Conservation (phyloP, 2,329 filamentous ascomycete species). For the Pyrenochaeta sp. region DNA sequence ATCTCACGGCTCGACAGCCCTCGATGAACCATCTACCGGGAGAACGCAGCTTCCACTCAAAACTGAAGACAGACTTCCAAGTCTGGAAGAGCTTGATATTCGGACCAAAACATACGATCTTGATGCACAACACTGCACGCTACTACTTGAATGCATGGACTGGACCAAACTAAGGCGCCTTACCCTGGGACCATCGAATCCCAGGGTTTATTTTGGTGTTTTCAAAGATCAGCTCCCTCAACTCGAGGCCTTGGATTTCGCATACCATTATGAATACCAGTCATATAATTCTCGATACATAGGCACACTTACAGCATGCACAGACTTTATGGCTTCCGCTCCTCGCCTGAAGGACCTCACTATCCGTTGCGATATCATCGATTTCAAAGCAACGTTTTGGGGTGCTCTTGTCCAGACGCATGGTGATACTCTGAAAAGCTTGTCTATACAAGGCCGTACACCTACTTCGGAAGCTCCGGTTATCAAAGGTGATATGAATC, state of each 20-base stretch:
- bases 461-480: background rate
- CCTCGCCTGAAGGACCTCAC: slow-evolving; percentile 2
- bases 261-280: background rate
- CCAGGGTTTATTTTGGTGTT: slow-evolving; percentile 12
- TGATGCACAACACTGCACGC: slow-evolving; percentile 11
- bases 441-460: slow-evolving; percentile 2
- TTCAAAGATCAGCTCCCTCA: slow-evolving; percentile 8
- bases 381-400: slow-evolving; percentile 3
- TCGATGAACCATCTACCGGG: background rate
- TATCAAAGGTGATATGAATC: background rate
- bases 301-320: background rate
- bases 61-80: slow-evolving; percentile 12
- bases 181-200: slow-evolving; percentile 7
- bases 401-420: background rate
- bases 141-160: slow-evolving; percentile 14
- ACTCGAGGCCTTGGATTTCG: slow-evolving; percentile 4
- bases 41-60: slow-evolving; percentile 16
- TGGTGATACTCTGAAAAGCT: slow-evolving; percentile 1
- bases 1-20: background rate
- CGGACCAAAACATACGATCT: slow-evolving; percentile 18
- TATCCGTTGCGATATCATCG: slow-evolving; percentile 4
- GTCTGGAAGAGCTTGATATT: slow-evolving; percentile 13
- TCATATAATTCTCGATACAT: background rate
- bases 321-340: slow-evolving; percentile 4
- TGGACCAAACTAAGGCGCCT: slow-evolving; percentile 16